Conservation (phyloP, 176 grass and related monocot genomes). For the Carex cristatella region DNA sequence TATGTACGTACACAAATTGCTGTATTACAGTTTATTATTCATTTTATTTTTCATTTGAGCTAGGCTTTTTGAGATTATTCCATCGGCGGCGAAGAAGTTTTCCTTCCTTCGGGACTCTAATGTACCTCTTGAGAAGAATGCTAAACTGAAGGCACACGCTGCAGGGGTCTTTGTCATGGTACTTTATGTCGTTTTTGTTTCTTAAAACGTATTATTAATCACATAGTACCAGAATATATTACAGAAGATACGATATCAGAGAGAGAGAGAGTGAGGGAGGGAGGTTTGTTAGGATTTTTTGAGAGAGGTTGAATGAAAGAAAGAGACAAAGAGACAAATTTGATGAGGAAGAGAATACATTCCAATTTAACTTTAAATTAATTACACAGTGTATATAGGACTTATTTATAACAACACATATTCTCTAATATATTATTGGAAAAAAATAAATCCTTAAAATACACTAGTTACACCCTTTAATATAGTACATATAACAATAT, state of each 20-base stretch:
- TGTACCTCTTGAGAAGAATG: constrained; percentile 30
- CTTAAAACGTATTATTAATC: not conserved
- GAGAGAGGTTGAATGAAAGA: too few relatives aligned
- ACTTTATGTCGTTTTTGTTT: not conserved
- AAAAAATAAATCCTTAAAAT: too few relatives aligned
- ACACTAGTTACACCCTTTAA: too few relatives aligned
- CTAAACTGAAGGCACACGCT: constrained; percentile 26
- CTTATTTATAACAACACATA: too few relatives aligned
- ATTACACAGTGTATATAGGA: too few relatives aligned
- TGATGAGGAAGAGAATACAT: not conserved
- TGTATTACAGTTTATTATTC: not conserved
- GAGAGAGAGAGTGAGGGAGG: too few relatives aligned
- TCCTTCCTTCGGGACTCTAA: constrained; percentile 24
- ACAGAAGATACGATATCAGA: too few relatives aligned
- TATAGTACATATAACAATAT: too few relatives aligned
- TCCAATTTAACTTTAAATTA: too few relatives aligned
- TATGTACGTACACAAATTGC: not conserved
- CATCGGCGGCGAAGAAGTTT: constrained; percentile 11
- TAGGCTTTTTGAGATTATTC: constrained; percentile 27
- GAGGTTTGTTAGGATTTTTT: too few relatives aligned
- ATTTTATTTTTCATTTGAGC: not conserved
- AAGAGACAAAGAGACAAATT: not conserved
- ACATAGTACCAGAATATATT: not conserved
- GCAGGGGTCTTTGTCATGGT: constrained; percentile 26
- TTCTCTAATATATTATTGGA: too few relatives aligned